Evolutionary conservation across 2,329 filamentous ascomycete genomes (phyloP).

Genomic region (Fusarium lyarnte): DNA sequence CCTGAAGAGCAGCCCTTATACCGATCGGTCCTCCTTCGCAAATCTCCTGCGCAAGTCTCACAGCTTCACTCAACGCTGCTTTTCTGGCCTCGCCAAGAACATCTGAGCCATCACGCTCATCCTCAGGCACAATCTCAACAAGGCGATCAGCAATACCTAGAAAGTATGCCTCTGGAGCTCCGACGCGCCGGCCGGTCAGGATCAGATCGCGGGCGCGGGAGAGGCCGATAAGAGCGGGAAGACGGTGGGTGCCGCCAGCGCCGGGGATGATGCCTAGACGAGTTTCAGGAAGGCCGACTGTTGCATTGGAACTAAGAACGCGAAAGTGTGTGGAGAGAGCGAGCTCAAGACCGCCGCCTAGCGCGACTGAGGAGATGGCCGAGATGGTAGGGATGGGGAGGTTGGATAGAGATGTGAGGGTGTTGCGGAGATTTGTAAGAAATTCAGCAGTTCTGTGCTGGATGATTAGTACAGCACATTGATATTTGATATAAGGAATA

Average conservation of each 20-base stretch:
- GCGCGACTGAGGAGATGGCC: slow-evolving; percentile 83
- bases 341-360: slow-evolving; percentile 93
- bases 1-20: slow-evolving; percentile 79
- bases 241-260: slow-evolving; percentile 89
- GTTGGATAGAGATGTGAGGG: slow-evolving; percentile 75
- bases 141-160: slow-evolving; percentile 90
- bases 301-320: slow-evolving; percentile 81
- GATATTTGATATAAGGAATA: slow-evolving; percentile 15
- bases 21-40: slow-evolving; percentile 91
- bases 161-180: slow-evolving; percentile 87
- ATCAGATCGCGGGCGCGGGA: slow-evolving; percentile 88
- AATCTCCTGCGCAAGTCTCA: slow-evolving; percentile 83
- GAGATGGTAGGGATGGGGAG: slow-evolving; percentile 92
- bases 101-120: slow-evolving; percentile 52
- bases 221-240: slow-evolving; percentile 83
- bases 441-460: slow-evolving; percentile 77
- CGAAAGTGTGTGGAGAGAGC: slow-evolving; percentile 90
- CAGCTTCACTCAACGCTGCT: slow-evolving; percentile 77
- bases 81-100: slow-evolving; percentile 69
- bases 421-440: slow-evolving; percentile 77
- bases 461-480: not conserved
- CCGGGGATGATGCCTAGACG: slow-evolving; percentile 93
- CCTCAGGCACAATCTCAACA: slow-evolving; percentile 77
- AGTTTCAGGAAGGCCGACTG: slow-evolving; percentile 89
- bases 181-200: slow-evolving; percentile 86